Conservation (phyloP, 2,329 filamentous ascomycete genomes). For the Bipolaris cookei region DNA sequence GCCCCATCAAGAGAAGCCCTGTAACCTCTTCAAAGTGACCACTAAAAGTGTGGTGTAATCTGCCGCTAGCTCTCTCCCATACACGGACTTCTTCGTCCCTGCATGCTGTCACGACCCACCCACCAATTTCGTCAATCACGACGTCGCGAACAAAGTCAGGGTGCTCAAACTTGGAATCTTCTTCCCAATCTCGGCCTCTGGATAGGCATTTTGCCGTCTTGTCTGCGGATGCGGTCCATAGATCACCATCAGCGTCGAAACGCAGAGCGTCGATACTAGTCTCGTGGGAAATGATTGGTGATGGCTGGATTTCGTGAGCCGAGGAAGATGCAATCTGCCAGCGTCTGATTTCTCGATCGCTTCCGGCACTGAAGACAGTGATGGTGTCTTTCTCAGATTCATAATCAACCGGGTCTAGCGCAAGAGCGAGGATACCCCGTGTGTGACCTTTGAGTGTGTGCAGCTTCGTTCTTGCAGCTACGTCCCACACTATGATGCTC, state of each 20-base stretch:
- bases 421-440: conserved; percentile 80
- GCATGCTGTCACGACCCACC: conserved; percentile 85
- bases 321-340: conserved; percentile 64
- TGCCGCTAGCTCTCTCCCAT: conserved; percentile 77
- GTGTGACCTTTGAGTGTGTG: conserved; percentile 79
- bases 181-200: conserved; percentile 69
- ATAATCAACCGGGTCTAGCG: conserved; percentile 67
- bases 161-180: conserved; percentile 76
- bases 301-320: conserved; percentile 45
- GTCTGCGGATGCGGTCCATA: conserved; percentile 94
- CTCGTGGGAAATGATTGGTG: conserved; percentile 78
- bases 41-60: conserved; percentile 73
- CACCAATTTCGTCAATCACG: conserved; percentile 69
- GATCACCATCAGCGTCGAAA: conserved; percentile 74
- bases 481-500: conserved; percentile 76
- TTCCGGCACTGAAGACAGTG: conserved; percentile 76
- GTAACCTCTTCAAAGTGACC: conserved; percentile 96
- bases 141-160: conserved; percentile 91
- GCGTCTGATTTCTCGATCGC: conserved; percentile 68
- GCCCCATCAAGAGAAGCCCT: conserved; percentile 69
- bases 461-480: conserved; percentile 69
- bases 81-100: conserved; percentile 90
- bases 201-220: conserved; percentile 83
- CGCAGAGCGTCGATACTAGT: conserved; percentile 85
- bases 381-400: conserved; percentile 46